Conservation (phyloP, 345 rosid genomes). For the Microcos paniculata region DNA sequence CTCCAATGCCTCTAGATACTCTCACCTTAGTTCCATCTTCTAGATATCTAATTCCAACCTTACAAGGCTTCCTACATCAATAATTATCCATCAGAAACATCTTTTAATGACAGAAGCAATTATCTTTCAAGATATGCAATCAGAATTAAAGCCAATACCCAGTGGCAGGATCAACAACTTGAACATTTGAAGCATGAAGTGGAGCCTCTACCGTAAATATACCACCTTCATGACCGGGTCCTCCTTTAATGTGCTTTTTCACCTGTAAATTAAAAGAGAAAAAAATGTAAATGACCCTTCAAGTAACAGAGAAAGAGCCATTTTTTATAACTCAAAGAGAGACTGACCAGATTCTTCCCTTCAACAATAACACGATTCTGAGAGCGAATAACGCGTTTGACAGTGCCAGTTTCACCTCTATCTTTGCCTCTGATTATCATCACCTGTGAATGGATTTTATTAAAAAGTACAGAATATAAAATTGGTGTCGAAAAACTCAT, state of each 20-base stretch:
- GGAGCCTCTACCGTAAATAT: conserved; percentile 96
- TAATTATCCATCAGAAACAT: background rate
- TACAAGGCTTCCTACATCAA: conserved; percentile 75
- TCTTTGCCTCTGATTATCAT: conserved; percentile 90
- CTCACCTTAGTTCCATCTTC: conserved; percentile 99
- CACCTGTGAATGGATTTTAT: conserved; percentile 37
- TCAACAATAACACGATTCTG: conserved; percentile 89
- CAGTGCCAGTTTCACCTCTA: conserved; percentile 72
- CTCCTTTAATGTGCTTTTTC: conserved; percentile 86
- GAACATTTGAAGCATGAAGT: conserved; percentile 91
- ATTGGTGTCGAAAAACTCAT: background rate
- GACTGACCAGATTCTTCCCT: conserved; percentile 80
- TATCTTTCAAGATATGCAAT: background rate
- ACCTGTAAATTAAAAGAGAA: conserved; percentile 44
- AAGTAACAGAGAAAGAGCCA: background rate
- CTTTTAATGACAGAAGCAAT: background rate
- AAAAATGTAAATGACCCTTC: background rate
- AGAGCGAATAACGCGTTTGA: conserved; percentile 77
- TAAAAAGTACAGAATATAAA: background rate
- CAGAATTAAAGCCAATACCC: conserved; percentile 45
- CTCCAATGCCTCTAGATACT: conserved; percentile 81
- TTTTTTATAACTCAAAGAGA: background rate
- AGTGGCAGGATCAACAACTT: conserved; percentile 89
- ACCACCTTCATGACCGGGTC: conserved; percentile 95
- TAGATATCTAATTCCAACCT: conserved; percentile 74